A percentile compares a stretch with the other conserved stretches of the same genome.
Evolutionary conservation across 768 basidiomycete species (phyloP).

Genomic region (Arthromyces matolae): DNA sequence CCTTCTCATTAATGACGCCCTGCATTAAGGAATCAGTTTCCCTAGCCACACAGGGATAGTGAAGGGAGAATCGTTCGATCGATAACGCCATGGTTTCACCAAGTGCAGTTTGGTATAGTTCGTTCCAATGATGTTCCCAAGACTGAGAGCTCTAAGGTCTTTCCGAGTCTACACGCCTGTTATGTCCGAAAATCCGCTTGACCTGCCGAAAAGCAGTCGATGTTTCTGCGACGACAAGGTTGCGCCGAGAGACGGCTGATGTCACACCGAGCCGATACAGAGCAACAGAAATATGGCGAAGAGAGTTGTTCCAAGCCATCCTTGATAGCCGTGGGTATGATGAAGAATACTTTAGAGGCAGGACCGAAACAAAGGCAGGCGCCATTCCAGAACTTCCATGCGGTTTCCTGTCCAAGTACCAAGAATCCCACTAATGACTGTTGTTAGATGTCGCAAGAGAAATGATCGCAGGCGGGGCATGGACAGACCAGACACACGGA

Average conservation of each 20-base stretch:
- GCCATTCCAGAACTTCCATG: conserved; percentile 2
- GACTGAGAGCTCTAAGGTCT: no score
- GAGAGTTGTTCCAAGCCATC: conserved; percentile 3
- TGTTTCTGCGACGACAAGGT: conserved; percentile 5
- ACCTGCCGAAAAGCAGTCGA: conserved; percentile 12
- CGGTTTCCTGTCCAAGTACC: not conserved
- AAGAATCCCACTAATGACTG: not conserved
- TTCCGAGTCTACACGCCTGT: not conserved
- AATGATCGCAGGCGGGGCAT: conserved; percentile 8
- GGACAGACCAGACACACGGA: no score
- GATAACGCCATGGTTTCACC: no score
- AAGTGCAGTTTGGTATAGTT: no score
- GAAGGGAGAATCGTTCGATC: no score
- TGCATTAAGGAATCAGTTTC: no score
- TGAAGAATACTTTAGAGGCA: not conserved
- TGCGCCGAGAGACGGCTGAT: not conserved
- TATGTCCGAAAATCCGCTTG: conserved; percentile 13
- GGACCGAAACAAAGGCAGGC: not conserved
- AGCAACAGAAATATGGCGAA: conserved; percentile 2
- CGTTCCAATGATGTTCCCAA: no score
- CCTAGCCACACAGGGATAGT: no score
- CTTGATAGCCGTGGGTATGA: conserved; percentile 19
- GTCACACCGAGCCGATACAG: no score
- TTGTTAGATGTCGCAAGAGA: not conserved
- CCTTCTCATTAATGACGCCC: no score